phyloP scores from a whole-genome alignment of 2,329 filamentous ascomycete genomes.

The Mycocentrospora acerina region DNA sequence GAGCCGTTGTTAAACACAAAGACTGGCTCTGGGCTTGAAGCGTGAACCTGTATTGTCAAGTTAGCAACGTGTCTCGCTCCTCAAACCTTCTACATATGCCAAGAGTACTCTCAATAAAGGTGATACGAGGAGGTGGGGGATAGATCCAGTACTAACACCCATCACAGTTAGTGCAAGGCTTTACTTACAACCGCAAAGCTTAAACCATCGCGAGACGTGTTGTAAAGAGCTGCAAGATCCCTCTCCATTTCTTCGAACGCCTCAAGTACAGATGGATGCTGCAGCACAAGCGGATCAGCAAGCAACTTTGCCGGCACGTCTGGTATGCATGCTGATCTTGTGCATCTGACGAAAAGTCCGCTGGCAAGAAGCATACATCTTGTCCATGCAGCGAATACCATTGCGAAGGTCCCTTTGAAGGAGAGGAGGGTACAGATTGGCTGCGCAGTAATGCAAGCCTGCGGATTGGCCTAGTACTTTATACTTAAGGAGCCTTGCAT shows the following conservation, averaged over 20 bases:
- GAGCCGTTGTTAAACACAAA: conserved; percentile 31
- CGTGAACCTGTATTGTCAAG: conserved; percentile 23
- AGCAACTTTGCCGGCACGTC: conserved; percentile 25
- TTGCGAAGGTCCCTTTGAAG: no score
- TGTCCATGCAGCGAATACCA: no score
- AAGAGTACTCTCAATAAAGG: no score
- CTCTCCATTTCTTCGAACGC: conserved; percentile 25
- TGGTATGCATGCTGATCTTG: conserved; percentile 22
- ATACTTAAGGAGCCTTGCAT: no score
- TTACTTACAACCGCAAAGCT: conserved; percentile 32
- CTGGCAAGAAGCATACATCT: no score
- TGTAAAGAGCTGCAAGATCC: conserved; percentile 21
- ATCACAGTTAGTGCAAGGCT: no score
- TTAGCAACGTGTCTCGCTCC: no score
- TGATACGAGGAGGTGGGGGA: neutral
- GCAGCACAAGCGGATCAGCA: conserved; percentile 15
- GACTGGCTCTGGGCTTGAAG: conserved; percentile 18
- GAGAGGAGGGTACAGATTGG: no score
- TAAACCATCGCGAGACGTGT: conserved; percentile 30
- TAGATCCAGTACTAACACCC: no score
- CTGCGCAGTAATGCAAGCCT: no score
- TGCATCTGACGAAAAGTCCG: neutral
- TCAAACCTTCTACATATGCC: no score
- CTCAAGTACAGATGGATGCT: conserved; percentile 22
- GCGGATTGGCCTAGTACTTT: no score